Base-by-base conservation (phyloP, 2,329 filamentous ascomycete genomes). In the Alternaria panax region DNA sequence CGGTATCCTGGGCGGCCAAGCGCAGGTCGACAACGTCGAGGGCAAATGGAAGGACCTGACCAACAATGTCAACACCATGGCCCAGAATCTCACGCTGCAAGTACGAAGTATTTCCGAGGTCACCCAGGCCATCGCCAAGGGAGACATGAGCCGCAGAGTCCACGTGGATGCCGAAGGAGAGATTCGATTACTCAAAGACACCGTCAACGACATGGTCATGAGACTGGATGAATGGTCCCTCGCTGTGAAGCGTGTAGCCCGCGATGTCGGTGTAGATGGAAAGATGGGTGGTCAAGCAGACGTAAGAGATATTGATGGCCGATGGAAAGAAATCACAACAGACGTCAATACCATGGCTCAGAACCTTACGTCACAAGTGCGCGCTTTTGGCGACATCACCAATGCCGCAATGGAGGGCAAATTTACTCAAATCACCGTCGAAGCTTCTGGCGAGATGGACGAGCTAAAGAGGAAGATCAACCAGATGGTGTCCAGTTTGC, bases 401-500 rank as follows among this genome's bases (percentile, higher is more conserved):
- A 96, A 97, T 78, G 89, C 95, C 36, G 95, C 95, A 27, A 97
- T 94, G 59, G 93, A 97, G 75, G 95, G 95, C 64, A 94, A 99
- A 79, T 98, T 98, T 78, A 96, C 92, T 24, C 96, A 97, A 77
- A 88, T 99, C 77, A 96, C 95, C 47, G 94, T 99, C 18, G 93
- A 97, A 78, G 95, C 95, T 20, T 97, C 94, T 12, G 95, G 95
- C 65, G 95, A 99, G 80, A 98, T 99, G 95, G 95, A 98, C 79
- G 94, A 98, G 79, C 85, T 99, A 70, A 99, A 99, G 81, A 89
- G 93, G 72, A 98, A 98, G 84, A 98, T 99, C 85, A 99, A 98
- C 78, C 92, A 96, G 82, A 99, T 99, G 95, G 93, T 98, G 53
- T 95, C 92, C 76, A 97, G 96, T 75, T 82, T 99, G 63, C 86